Base-by-base conservation (phyloP, 768 basidiomycete genomes). In the Exidia glandulosa region DNA sequence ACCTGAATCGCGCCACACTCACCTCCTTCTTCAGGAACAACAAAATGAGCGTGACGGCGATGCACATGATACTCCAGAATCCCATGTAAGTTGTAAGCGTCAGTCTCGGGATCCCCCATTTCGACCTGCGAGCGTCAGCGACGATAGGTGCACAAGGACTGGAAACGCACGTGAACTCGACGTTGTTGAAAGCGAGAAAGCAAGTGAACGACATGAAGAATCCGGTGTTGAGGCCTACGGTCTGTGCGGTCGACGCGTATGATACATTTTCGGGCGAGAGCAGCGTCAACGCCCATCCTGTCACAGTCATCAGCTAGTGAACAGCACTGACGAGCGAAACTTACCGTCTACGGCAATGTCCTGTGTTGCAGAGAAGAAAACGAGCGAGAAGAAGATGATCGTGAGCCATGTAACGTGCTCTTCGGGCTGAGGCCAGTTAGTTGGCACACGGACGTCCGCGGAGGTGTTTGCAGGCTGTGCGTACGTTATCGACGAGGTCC, bases 221-320 rank as follows among this genome's bases (percentile, higher is more conserved):
- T 4, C 96, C 96, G 1, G 90, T 89, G 66, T 95, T 97, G 29
- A 99, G 78, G 13, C 96, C 96, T 62, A 98, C 91, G 1, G 96
- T 98, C 72, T 99, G 96, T 60, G 95, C 97, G 6, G 94, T 98
- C 19, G 94, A 96, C 2, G 96, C 96, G 68, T 94, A 99, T 19
- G 94, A 92, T 36, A 98, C 74, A 68, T 94, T 94, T 64, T 93
- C 93, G 62, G 90, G 85, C 2, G 95, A 98, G 54, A 99, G 83
- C 33, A 85, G 79, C 3, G 89, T 92, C 59, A 88, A 78, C 23
- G 85, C 88, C 88, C 87, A 89, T 32, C 85, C 85, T 87, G 61
- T 6, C 32, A 32, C 58, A 45, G 36, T 36, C 33, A 57, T 37
- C 34, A 56, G 67, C 60, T 74, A n/a, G 75, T 74, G 31, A 76